Evolutionary conservation across 495 filamentous ascomycete species (phyloP).

Genomic region (Haplographium delicatum): DNA sequence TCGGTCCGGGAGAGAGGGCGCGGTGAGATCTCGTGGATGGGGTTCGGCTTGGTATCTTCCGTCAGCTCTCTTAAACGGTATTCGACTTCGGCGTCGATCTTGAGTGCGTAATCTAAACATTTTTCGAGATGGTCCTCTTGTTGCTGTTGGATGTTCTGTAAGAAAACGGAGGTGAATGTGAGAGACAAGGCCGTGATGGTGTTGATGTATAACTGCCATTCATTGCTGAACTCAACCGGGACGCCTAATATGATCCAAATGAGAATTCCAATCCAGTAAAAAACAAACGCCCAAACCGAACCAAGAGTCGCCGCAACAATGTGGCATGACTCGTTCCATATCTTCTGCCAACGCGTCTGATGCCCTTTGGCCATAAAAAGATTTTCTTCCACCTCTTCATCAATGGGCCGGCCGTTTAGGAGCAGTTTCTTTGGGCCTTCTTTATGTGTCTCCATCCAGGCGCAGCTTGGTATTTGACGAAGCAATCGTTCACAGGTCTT

Average conservation of each 20-base stretch:
- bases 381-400: slow-evolving; percentile 15
- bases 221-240: slow-evolving; percentile 24
- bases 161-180: slow-evolving; percentile 34
- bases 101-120: slow-evolving; percentile 31
- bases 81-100: slow-evolving; percentile 34
- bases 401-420: slow-evolving; percentile 7
- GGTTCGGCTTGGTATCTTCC: slow-evolving; percentile 25
- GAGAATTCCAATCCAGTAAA: slow-evolving; percentile 36
- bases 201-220: slow-evolving; percentile 39
- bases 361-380: slow-evolving; percentile 14
- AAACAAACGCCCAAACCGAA: slow-evolving; percentile 22
- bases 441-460: slow-evolving; percentile 19
- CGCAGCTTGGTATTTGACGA: slow-evolving; percentile 16
- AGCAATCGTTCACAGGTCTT: slow-evolving; percentile 31
- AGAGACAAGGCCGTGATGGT: slow-evolving; percentile 33
- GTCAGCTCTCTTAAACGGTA: slow-evolving; percentile 27
- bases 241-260: slow-evolving; percentile 34
- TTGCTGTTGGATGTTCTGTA: slow-evolving; percentile 34
- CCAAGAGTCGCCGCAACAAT: slow-evolving; percentile 25
- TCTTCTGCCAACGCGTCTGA: slow-evolving; percentile 15
- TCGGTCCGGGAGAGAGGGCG: slow-evolving; percentile 26
- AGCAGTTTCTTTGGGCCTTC: slow-evolving; percentile 10
- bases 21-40: slow-evolving; percentile 22
- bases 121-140: slow-evolving; percentile 28
- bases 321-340: slow-evolving; percentile 22